phyloP scores from a whole-genome alignment of 805 yeast genomes.

The Starmerella apis region DNA sequence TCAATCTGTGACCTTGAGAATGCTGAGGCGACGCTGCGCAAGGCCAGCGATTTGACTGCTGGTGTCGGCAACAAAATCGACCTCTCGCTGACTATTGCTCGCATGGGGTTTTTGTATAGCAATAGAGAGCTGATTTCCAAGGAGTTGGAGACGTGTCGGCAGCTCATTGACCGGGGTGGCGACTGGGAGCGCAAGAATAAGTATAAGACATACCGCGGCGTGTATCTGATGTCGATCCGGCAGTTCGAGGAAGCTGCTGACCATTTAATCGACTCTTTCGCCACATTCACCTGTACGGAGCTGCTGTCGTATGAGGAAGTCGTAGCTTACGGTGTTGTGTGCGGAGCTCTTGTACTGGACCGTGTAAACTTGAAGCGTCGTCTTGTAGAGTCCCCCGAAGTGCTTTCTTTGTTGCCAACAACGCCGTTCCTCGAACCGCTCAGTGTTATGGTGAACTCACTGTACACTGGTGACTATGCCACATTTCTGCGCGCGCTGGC shows the following conservation, averaged over 20 bases:
- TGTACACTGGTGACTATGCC: constrained; percentile 80
- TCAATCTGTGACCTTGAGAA: constrained; percentile 68
- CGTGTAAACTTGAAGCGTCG: constrained; percentile 76
- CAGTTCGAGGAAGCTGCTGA: constrained; percentile 78
- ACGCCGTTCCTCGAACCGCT: constrained; percentile 68
- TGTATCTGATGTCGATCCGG: constrained; percentile 73
- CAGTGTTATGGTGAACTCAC: constrained; percentile 68
- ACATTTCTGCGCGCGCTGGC: constrained; percentile 67
- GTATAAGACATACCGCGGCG: constrained; percentile 82
- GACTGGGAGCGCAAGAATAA: constrained; percentile 98
- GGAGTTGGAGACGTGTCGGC: constrained; percentile 61
- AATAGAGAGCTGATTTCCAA: constrained; percentile 61
- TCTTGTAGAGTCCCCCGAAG: constrained; percentile 88
- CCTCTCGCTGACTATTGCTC: constrained; percentile 63
- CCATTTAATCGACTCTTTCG: constrained; percentile 76
- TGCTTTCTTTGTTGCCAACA: constrained; percentile 60
- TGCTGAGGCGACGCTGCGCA: constrained; percentile 55
- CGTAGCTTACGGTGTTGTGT: constrained; percentile 74
- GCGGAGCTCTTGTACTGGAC: constrained; percentile 75
- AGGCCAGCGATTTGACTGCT: constrained; percentile 68
- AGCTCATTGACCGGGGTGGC: constrained; percentile 87
- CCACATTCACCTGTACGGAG: constrained; percentile 92
- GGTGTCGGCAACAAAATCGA: constrained; percentile 88
- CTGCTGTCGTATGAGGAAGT: constrained; percentile 79
- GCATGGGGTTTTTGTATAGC: constrained; percentile 82